Base-by-base conservation (phyloP, 805 yeast species). In the Kluyveromyces lactis region DNA sequence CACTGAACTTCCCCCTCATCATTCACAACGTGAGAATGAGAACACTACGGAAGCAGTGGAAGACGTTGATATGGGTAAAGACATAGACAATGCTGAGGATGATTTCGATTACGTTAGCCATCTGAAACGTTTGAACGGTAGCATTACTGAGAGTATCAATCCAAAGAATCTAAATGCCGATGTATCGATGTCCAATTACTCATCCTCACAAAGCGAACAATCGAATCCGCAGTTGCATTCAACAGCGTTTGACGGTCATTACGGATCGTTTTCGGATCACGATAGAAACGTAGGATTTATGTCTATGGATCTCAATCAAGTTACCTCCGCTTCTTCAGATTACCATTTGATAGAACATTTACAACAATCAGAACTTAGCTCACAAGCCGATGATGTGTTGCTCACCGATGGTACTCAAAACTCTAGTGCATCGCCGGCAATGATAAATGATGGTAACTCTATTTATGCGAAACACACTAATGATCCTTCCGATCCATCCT, bases 261-360 rank as follows among this genome's bases (percentile, higher is more conserved):
- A 39, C 26, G 47, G 51, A 18, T 48, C 52, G 12, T 48, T 48
- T 36, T 46, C 52, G 11, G 41, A 42, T 28, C 43, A 40, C 35
- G 37, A 37, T 12, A 43, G 43, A 36, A 38, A 44, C 13, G 46
- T 43, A 4, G 50, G 50, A 12, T 48, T 48, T 33, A 34, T 46
- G 42, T 38, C 47, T 9, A 24, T 17, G 19, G 37, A 34, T 26
- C 10, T 34, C 7, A 16, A 17, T 11, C 37, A 34, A 10, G 15
- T 24, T 12, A 26, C 37, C 4, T 16, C 29, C 15, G 35, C 32
- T 5, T 12, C 38, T 1, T 11, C 32, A 5, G 32, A 36, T 17
- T 18, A n/a, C 31, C 39, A 26, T 10, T 10, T 40, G 32, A 37
- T 33, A 26, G 39, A 40, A 13, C 43, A 40, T 30, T 37, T 43